Evolutionary conservation across 768 basidiomycete species (phyloP).

Genomic region (Pleurotus citrinopileatus): DNA sequence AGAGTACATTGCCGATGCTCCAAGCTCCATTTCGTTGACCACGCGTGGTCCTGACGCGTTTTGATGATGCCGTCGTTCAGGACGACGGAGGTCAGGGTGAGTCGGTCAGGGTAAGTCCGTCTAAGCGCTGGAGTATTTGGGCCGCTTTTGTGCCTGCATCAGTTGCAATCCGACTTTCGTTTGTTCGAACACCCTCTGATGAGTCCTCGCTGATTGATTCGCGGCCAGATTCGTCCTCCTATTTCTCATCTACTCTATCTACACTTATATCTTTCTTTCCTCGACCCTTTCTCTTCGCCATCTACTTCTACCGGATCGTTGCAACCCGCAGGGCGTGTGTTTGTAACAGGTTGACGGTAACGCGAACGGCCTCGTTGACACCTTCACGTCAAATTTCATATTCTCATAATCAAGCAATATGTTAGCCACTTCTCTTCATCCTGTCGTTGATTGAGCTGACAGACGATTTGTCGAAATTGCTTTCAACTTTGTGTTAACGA

Average conservation of each 20-base stretch:
- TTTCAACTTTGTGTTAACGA: too few species aligned
- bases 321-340: constrained; percentile 7
- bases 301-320: not conserved
- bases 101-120: too few species aligned
- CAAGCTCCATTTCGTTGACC: too few species aligned
- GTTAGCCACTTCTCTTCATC: not conserved
- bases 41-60: too few species aligned
- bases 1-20: too few species aligned
- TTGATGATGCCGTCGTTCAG: too few species aligned
- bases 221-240: not conserved
- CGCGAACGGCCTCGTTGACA: not conserved
- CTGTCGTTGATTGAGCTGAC: not conserved
- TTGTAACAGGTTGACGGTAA: not conserved
- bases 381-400: not conserved
- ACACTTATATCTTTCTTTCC: not conserved
- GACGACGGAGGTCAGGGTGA: too few species aligned
- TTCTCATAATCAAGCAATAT: too few species aligned
- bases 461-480: not conserved
- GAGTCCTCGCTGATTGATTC: constrained; percentile 8
- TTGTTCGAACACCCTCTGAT: constrained; percentile 1
- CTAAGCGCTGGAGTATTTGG: too few species aligned
- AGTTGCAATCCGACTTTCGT: not conserved
- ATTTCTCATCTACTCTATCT: constrained; percentile 3
- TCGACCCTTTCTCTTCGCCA: constrained; percentile 1
- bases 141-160: too few species aligned